Conservation (phyloP, 164 flowering plant species). For the Nelumbo lutea region DNA sequence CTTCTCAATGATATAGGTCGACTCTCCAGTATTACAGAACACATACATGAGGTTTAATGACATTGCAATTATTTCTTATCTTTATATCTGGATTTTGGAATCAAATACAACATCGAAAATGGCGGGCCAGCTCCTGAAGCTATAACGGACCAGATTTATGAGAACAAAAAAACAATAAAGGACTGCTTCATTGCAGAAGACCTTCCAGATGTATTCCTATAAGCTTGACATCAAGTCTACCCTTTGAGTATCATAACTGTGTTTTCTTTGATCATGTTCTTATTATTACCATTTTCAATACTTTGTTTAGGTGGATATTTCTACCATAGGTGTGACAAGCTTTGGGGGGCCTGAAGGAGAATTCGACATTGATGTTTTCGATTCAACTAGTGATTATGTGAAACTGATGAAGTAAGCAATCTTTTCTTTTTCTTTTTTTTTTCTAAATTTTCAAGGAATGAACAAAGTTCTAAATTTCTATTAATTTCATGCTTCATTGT, state of each 20-base stretch:
- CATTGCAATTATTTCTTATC: neutral
- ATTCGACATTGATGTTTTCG: conserved; percentile 94
- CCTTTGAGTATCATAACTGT: neutral
- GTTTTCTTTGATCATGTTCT: neutral
- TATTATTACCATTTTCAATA: neutral
- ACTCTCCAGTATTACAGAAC: too few species aligned
- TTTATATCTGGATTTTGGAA: conserved; percentile 77
- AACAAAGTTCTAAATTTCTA: conserved; percentile 3
- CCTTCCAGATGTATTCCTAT: conserved; percentile 67
- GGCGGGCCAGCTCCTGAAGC: conserved; percentile 99
- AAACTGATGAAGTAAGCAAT: conserved; percentile 86
- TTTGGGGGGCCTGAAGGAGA: conserved; percentile 87
- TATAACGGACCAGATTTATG: conserved; percentile 84
- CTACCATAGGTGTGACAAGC: conserved; percentile 51
- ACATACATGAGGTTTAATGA: neutral
- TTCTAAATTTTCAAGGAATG: too few species aligned
- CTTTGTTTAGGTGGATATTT: conserved; percentile 67
- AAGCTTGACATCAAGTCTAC: conserved; percentile 1
- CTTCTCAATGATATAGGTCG: too few species aligned
- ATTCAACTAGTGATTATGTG: conserved; percentile 86
- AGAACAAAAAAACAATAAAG: conserved; percentile 76
- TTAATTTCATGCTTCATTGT: neutral
- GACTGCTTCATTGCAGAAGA: conserved; percentile 83
- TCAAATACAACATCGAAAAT: conserved; percentile 98
- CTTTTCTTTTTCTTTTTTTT: neutral